Conservation (phyloP, 805 yeast species). For the Yarrowia sp. region DNA sequence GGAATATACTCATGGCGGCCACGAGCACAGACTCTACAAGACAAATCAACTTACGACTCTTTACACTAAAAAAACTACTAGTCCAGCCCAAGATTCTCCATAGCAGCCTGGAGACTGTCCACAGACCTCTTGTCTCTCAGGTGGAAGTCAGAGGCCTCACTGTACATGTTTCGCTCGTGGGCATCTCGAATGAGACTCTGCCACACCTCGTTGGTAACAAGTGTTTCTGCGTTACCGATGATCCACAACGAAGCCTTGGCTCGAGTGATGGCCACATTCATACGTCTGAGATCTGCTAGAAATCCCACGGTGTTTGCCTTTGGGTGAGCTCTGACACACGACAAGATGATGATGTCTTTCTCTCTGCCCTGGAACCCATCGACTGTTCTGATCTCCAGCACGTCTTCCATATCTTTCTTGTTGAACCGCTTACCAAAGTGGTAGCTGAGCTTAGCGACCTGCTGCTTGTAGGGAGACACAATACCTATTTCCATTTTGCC, state of each 20-base stretch:
- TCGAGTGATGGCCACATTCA: slow-evolving; percentile 10
- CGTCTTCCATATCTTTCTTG: too few species aligned
- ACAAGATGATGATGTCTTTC: slow-evolving; percentile 14
- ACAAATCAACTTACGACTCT: neutral
- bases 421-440: neutral
- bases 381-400: neutral
- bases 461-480: slow-evolving; percentile 11
- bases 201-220: neutral
- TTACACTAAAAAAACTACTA: neutral
- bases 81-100: neutral
- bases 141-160: neutral
- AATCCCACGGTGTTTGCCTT: neutral
- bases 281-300: slow-evolving; percentile 2
- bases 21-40: neutral
- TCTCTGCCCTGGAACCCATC: slow-evolving; percentile 19
- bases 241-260: slow-evolving; percentile 21
- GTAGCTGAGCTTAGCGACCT: neutral
- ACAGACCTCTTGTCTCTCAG: neutral
- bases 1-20: neutral
- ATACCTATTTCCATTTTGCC: neutral
- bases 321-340: slow-evolving; percentile 7
- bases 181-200: neutral
- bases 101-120: neutral
- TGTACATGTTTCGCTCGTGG: neutral
- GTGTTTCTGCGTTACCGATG: slow-evolving; percentile 1